Conservation (phyloP, 1,139 yeast species). For the Arxiozyma bovina region DNA sequence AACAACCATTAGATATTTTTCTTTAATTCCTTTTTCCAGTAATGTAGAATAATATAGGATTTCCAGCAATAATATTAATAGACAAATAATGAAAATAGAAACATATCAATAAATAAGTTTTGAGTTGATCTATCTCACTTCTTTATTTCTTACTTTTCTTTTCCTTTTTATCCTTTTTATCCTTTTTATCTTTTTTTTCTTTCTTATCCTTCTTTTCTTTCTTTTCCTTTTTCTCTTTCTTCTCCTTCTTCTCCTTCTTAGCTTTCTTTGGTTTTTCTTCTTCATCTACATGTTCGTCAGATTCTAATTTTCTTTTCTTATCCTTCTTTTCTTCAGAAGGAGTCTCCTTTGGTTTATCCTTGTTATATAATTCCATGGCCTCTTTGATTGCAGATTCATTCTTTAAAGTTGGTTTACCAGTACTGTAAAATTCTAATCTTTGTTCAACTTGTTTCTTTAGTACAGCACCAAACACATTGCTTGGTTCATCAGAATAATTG, state of each 20-base stretch:
- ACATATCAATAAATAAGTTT: conserved; percentile 3
- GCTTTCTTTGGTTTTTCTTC: conserved; percentile 36
- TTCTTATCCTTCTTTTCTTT: conserved; percentile 49
- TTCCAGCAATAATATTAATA: background rate
- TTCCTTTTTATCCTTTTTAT: conserved; percentile 43
- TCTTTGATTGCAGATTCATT: conserved; percentile 88
- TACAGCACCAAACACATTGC: conserved; percentile 79
- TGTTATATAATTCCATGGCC: conserved; percentile 65
- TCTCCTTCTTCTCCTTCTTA: conserved; percentile 43
- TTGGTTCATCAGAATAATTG: conserved; percentile 82
- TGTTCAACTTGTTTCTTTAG: conserved; percentile 96
- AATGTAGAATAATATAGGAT: background rate
- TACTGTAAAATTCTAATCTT: conserved; percentile 88
- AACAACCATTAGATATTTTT: background rate
- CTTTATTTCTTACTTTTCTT: conserved; percentile 36
- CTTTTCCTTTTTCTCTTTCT: conserved; percentile 44
- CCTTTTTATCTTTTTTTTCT: conserved; percentile 46
- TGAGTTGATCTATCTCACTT: conserved; percentile 12
- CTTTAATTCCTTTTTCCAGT: background rate
- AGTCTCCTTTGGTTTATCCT: conserved; percentile 44
- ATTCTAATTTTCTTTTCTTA: conserved; percentile 41
- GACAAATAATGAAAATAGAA: background rate
- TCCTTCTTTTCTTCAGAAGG: conserved; percentile 19
- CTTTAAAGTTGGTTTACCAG: conserved; percentile 95
- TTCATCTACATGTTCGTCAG: conserved; percentile 31